Conservation (phyloP, 306 rosid genomes). For the Vigna radiata region DNA sequence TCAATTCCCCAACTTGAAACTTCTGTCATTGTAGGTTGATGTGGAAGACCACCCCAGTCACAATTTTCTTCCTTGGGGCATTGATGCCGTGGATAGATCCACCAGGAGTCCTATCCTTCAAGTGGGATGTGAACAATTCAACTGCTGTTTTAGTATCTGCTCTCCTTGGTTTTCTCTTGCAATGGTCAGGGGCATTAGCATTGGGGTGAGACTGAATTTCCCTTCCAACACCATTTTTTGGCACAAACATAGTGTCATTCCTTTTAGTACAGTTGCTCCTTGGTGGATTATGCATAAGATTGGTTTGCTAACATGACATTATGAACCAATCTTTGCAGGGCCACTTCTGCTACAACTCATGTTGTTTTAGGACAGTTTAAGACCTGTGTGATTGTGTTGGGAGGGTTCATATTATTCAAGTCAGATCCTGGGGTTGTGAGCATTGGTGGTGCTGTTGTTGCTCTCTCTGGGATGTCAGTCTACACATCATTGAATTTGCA, state of each 20-base stretch:
- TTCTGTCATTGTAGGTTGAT: slow-evolving; percentile 67
- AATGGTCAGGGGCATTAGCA: slow-evolving; percentile 98
- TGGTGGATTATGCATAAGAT: not conserved
- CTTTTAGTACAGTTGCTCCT: not conserved
- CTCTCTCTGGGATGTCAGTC: slow-evolving; percentile 52
- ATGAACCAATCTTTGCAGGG: slow-evolving; percentile 59
- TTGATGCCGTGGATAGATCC: slow-evolving; percentile 99
- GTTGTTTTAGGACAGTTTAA: slow-evolving; percentile 96
- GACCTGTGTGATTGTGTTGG: slow-evolving; percentile 78
- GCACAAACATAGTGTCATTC: not conserved
- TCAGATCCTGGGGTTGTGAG: slow-evolving; percentile 62
- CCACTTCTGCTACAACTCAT: slow-evolving; percentile 94
- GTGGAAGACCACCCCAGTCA: slow-evolving; percentile 91
- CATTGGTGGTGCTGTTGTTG: slow-evolving; percentile 53
- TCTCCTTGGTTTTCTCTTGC: slow-evolving; percentile 89
- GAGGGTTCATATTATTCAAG: slow-evolving; percentile 51
- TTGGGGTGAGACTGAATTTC: slow-evolving; percentile 73
- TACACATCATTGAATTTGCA: slow-evolving; percentile 51
- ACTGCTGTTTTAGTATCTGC: slow-evolving; percentile 76
- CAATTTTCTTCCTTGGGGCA: slow-evolving; percentile 80
- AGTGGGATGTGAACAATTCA: slow-evolving; percentile 71
- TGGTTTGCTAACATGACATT: slow-evolving; percentile 33
- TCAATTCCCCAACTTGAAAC: not conserved
- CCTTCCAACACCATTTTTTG: not conserved
- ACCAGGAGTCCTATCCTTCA: slow-evolving; percentile 84